A percentile compares a stretch with the other conserved stretches of the same genome.
Conservation (phyloP, 352 stramenopile species). For the Globisporangium camurandrum region DNA sequence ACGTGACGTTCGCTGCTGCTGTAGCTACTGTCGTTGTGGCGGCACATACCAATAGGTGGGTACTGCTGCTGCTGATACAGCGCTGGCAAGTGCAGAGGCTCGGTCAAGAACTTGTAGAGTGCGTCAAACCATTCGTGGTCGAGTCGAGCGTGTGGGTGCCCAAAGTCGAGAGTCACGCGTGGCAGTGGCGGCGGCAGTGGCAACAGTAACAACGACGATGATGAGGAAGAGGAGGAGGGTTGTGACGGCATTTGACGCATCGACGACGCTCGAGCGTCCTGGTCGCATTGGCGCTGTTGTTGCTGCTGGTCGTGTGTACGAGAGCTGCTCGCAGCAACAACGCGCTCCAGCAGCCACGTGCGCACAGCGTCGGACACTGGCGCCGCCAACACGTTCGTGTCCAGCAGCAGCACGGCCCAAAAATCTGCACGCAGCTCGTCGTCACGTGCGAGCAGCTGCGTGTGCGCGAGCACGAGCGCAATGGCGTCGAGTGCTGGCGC, state of each 20-base stretch:
- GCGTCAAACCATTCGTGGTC: conserved; percentile 1
- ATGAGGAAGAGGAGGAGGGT: too few relatives aligned
- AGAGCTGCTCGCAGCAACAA: not conserved
- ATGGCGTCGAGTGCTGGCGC: not conserved
- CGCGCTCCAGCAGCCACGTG: not conserved
- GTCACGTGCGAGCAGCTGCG: not conserved
- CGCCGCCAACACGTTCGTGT: not conserved
- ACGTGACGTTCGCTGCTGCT: not conserved
- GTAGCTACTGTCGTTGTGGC: not conserved
- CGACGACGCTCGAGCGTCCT: too few relatives aligned
- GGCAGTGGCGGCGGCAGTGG: not conserved
- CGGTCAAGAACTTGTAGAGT: conserved; percentile 1
- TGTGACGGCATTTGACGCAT: too few relatives aligned
- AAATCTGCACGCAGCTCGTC: not conserved
- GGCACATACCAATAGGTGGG: too few relatives aligned
- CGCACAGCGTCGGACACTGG: not conserved
- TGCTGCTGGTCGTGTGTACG: too few relatives aligned
- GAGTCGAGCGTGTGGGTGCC: not conserved
- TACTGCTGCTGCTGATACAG: not conserved
- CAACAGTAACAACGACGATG: too few relatives aligned
- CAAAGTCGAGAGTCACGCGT: not conserved
- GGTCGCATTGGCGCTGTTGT: too few relatives aligned
- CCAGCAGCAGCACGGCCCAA: not conserved
- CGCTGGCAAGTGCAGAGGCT: not conserved
- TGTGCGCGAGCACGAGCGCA: not conserved